Conservation (phyloP, 768 basidiomycete genomes). For the Brasilioporus rufonigricans region DNA sequence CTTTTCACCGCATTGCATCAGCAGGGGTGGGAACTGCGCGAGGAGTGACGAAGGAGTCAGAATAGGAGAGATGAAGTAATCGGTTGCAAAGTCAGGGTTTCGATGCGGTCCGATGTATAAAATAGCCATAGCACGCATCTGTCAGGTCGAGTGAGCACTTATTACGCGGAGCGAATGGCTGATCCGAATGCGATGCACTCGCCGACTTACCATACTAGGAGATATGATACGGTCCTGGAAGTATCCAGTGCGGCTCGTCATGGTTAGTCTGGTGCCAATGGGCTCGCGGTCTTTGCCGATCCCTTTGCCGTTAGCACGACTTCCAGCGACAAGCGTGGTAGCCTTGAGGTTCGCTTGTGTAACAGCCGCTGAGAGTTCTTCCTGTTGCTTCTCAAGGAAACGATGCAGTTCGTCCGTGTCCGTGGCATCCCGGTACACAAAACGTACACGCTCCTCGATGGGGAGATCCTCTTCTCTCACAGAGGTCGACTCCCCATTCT, state of each 20-base stretch:
- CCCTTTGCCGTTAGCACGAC: conserved; percentile 24
- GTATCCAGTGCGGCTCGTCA: conserved; percentile 92
- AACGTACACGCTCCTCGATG: conserved; percentile 70
- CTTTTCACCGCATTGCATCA: conserved; percentile 95
- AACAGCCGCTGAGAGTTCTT: conserved; percentile 50
- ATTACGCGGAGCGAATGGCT: not conserved
- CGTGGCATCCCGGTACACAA: conserved; percentile 39
- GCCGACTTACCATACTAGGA: conserved; percentile 83
- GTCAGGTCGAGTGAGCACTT: conserved; percentile 10
- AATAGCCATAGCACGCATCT: conserved; percentile 99
- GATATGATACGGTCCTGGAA: conserved; percentile 93
- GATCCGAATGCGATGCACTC: conserved; percentile 5
- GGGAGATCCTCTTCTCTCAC: conserved; percentile 71
- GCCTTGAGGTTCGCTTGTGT: conserved; percentile 50
- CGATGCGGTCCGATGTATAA: conserved; percentile 92
- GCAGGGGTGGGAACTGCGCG: conserved; percentile 89
- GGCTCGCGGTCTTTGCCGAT: conserved; percentile 47
- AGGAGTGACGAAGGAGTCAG: conserved; percentile 80
- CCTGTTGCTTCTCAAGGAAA: conserved; percentile 47
- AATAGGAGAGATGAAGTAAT: conserved; percentile 96
- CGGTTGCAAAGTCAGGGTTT: conserved; percentile 90
- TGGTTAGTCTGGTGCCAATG: conserved; percentile 86
- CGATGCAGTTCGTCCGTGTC: conserved; percentile 14
- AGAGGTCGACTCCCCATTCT: conserved; percentile 44
- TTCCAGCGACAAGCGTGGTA: conserved; percentile 33